Conservation (phyloP, 2,329 filamentous ascomycete genomes). For the Epichloe hybrida region DNA sequence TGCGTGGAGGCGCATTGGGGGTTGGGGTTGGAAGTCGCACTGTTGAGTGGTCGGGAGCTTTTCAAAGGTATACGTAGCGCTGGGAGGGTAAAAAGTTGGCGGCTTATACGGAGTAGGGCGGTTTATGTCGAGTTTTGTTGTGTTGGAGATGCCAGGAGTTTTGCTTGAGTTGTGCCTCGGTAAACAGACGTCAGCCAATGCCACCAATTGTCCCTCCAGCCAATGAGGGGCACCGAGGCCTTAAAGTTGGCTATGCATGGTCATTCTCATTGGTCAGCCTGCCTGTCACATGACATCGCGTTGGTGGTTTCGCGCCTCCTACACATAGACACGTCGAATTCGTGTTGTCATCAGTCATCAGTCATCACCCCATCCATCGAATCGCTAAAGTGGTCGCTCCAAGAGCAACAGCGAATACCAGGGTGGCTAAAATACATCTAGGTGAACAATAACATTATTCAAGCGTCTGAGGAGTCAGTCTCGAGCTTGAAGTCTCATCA, state of each 20-base stretch:
- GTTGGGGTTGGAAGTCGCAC: background rate
- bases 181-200: background rate
- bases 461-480: background rate
- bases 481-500: background rate
- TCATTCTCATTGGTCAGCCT: no score
- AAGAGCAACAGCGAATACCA: background rate
- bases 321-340: background rate
- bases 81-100: background rate
- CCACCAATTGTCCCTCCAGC: no score
- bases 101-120: no score
- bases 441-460: background rate
- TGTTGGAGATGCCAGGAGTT: slow-evolving; percentile 1
- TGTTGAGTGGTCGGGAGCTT: background rate
- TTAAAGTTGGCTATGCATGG: background rate
- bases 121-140: background rate
- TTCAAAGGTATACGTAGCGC: background rate
- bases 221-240: background rate
- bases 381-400: background rate
- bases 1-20: slow-evolving; percentile 10
- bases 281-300: slow-evolving; percentile 3
- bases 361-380: background rate
- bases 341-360: no score
- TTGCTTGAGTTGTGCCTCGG: slow-evolving; percentile 13
- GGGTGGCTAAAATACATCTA: background rate
- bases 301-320: background rate